Evolutionary conservation across 495 filamentous ascomycete genomes (phyloP), one percentile per base, ranked within the genome.

Genomic region (Hypoxylon crocopeplum): DNA sequence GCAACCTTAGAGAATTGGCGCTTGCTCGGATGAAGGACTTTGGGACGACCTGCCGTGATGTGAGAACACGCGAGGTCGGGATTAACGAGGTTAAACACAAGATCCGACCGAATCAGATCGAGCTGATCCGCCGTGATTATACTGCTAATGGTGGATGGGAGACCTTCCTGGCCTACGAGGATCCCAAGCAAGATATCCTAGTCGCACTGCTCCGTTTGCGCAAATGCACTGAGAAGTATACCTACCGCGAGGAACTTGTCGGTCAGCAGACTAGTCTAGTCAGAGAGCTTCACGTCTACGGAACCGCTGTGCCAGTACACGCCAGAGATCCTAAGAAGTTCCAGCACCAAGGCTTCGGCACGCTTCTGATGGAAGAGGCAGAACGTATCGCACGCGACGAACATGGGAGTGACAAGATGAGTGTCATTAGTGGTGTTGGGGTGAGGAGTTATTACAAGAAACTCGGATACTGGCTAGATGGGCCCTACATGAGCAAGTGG

Each of bases 31-130:
- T 98, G 94, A 98, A 97, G 70, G 94, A 98, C 69, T 98, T 98
- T 48, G 94, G 94, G 17, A 98, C 94, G 1, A 91, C 90, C 3
- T 98, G 94, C 70, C 91, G 94, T 52, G 94, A 98, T 65, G 95
- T 98, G n/a, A 88, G 94, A 11, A 98, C 94, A 1, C 87, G 94
- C 40, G 94, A 98, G 77, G 94, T 98, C 48, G 94, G 94, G 41
- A 91, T 98, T 75, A 97, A 98, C 70, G 94, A 98, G 74, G 93
- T 98, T 54, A 98, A 98, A 75, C 85, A 98, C 77, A 97, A 96
- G 79, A 97, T 98, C 62, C 85, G 94, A 6, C 94, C 94, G 0
- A 92, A 90, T 54, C 94, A 98, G 74, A 89, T 98, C 50, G 94
- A 98, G 79, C 86, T 98, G 29, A 86, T 98, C n/a, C 89, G 94